Evolutionary conservation across 2,329 filamentous ascomycete genomes (phyloP), one percentile per base, ranked within the genome.

Genomic region (Aspergillus sojae): DNA sequence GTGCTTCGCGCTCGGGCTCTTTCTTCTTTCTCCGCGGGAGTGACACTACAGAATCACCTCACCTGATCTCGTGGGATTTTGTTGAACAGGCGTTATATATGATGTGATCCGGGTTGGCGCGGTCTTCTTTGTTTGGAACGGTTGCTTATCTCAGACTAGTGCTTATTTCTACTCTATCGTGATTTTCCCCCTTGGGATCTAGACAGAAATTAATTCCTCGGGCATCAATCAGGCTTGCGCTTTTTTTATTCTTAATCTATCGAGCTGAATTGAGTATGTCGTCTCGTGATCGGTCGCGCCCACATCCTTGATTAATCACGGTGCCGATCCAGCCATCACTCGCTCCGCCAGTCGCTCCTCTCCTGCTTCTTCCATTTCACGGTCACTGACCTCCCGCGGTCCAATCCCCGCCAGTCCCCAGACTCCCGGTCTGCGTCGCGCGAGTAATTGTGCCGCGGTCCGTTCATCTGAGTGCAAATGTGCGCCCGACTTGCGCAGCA

Each of bases 381-480:
- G 65, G 41, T 69, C 65, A 23, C 62, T 71, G 43, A 71, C 69
- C 58, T 71, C 67, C 45, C 67, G 61, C 36, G 71, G 70, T 23
- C 75, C 76, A 67, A 81, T 74, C 23, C 81, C 81, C 9, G 81
- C 80, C 56, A 79, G 64, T 19, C 73, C 74, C 81, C 81, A 83
- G 41, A 79, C 72, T 4, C 75, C 78, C 19, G 79, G 77, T 36
- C 74, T 71, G 45, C 78, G 79, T 39, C 76, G 75, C 52, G 81
- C 77, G 68, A 83, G 81, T 57, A 85, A 75, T 71, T 81, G 82
- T 46, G 85, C 85, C 48, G 84, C 81, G 32, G 78, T 77, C 67
- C 82, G 75, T 75, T 88, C 86, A 63, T 86, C 84, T 4, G 83
- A 80, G 70, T 88, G 85, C 68, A 88, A 75, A 79, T 88, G 86